Conservation (phyloP, 1,139 yeast species). For the Saccharomycopsis phalli region DNA sequence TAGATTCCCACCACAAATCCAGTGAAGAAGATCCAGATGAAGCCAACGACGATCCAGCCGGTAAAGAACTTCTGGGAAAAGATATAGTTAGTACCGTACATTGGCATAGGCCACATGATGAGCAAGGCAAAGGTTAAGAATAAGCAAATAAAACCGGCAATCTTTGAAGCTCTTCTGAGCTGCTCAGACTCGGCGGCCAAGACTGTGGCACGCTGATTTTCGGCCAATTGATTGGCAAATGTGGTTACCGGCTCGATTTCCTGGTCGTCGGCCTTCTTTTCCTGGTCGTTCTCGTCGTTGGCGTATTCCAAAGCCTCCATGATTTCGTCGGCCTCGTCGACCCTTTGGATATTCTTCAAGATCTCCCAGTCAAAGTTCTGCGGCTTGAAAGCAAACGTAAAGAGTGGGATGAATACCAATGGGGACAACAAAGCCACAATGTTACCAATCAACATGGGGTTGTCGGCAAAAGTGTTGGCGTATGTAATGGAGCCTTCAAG, state of each 20-base stretch:
- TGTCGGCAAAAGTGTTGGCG: constrained; percentile 61
- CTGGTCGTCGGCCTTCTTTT: constrained; percentile 29
- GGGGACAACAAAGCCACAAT: constrained; percentile 76
- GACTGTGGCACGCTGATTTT: constrained; percentile 28
- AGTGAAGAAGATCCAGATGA: constrained; percentile 60
- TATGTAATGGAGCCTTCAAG: constrained; percentile 47
- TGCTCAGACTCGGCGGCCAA: constrained; percentile 36
- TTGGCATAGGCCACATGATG: constrained; percentile 81
- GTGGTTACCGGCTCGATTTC: constrained; percentile 32
- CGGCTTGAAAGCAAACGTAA: constrained; percentile 55
- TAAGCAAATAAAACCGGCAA: constrained; percentile 47
- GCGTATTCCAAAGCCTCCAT: constrained; percentile 32
- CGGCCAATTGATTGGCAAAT: constrained; percentile 38
- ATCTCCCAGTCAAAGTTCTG: constrained; percentile 69
- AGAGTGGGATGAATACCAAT: constrained; percentile 52
- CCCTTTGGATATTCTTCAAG: constrained; percentile 48
- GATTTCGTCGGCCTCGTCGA: constrained; percentile 60
- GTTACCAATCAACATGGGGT: constrained; percentile 82
- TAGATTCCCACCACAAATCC: constrained; percentile 47
- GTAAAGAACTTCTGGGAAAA: constrained; percentile 68
- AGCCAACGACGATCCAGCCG: constrained; percentile 73
- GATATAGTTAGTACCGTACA: constrained; percentile 68
- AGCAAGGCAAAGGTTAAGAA: constrained; percentile 51
- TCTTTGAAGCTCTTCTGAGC: constrained; percentile 43
- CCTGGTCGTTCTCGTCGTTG: constrained; percentile 19